Evolutionary conservation across 768 basidiomycete species (phyloP).

Genomic region (Austroboletus eburneus): DNA sequence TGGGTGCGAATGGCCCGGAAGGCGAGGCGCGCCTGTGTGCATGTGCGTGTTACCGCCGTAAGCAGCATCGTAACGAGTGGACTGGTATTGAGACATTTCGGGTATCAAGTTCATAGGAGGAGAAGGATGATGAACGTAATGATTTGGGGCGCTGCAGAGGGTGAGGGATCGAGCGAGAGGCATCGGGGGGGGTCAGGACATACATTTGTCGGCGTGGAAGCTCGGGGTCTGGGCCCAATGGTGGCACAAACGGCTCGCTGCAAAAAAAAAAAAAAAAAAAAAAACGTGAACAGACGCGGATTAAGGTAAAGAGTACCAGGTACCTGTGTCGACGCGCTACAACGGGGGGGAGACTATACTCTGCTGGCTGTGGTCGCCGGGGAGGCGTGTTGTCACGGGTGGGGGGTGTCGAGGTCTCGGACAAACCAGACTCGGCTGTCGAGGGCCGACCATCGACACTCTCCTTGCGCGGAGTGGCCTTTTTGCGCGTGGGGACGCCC

Average conservation of each 20-base stretch:
- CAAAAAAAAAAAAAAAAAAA: too few species aligned
- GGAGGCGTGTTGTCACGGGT: slow-evolving; percentile 65
- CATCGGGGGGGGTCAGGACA: slow-evolving; percentile 19
- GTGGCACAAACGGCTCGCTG: slow-evolving; percentile 45
- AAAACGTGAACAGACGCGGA: slow-evolving; percentile 4
- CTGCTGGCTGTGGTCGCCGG: slow-evolving; percentile 43
- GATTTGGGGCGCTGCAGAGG: slow-evolving; percentile 37
- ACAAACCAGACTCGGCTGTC: slow-evolving; percentile 69
- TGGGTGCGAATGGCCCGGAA: slow-evolving; percentile 30
- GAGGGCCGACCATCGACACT: slow-evolving; percentile 62
- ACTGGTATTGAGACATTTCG: slow-evolving; percentile 51
- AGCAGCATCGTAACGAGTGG: slow-evolving; percentile 47
- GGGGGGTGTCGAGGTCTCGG: slow-evolving; percentile 69
- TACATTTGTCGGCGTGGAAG: slow-evolving; percentile 45
- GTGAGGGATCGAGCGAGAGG: slow-evolving; percentile 11
- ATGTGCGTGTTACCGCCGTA: slow-evolving; percentile 37
- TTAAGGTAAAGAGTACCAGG: not conserved
- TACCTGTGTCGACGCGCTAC: slow-evolving; percentile 42
- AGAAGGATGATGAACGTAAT: slow-evolving; percentile 39
- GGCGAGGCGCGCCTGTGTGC: slow-evolving; percentile 34
- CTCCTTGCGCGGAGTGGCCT: slow-evolving; percentile 54
- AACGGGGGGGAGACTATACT: slow-evolving; percentile 35
- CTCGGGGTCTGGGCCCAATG: slow-evolving; percentile 44
- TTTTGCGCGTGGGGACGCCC: slow-evolving; percentile 68
- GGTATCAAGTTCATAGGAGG: slow-evolving; percentile 50